Evolutionary conservation across 257 asterid genomes (phyloP).

Genomic region (Ocimum tenuiflorum): DNA sequence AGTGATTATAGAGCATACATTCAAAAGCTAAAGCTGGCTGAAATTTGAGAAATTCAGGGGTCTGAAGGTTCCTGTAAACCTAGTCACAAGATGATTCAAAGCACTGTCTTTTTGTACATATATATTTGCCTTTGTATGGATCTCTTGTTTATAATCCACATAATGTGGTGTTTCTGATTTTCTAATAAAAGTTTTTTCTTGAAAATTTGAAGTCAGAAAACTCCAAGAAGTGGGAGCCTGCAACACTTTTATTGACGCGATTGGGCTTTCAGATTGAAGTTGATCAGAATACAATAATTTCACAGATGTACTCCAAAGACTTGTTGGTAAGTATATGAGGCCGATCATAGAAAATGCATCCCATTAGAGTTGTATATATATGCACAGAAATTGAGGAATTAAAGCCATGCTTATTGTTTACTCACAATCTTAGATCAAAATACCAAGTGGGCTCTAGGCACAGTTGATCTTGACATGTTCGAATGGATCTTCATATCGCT

Average conservation of each 20-base stretch:
- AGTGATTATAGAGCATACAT: too few species aligned
- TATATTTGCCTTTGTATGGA: too few species aligned
- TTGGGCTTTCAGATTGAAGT: slow-evolving; percentile 71
- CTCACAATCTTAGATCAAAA: slow-evolving; percentile 57
- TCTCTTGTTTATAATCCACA: too few species aligned
- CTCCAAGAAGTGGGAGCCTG: slow-evolving; percentile 47
- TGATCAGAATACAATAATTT: slow-evolving; percentile 46
- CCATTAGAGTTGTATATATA: background rate
- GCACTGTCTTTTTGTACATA: too few species aligned
- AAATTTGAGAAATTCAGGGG: too few species aligned
- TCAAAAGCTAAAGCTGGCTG: too few species aligned
- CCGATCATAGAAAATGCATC: too few species aligned
- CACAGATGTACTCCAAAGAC: slow-evolving; percentile 62
- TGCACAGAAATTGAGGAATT: background rate
- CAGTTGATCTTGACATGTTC: slow-evolving; percentile 74
- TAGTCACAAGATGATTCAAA: too few species aligned
- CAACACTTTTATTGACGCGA: slow-evolving; percentile 48
- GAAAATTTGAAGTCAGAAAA: background rate
- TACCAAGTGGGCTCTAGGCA: slow-evolving; percentile 68
- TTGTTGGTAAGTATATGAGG: slow-evolving; percentile 38
- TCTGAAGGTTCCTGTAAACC: too few species aligned
- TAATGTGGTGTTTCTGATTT: too few species aligned
- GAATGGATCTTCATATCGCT: slow-evolving; percentile 68
- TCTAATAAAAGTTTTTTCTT: too few species aligned
- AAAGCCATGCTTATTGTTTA: background rate